These are phyloP conservation scores for Mycena capillaripes DNA, from an alignment of 768 basidiomycete species.

Conservation along the genomic window DNA sequence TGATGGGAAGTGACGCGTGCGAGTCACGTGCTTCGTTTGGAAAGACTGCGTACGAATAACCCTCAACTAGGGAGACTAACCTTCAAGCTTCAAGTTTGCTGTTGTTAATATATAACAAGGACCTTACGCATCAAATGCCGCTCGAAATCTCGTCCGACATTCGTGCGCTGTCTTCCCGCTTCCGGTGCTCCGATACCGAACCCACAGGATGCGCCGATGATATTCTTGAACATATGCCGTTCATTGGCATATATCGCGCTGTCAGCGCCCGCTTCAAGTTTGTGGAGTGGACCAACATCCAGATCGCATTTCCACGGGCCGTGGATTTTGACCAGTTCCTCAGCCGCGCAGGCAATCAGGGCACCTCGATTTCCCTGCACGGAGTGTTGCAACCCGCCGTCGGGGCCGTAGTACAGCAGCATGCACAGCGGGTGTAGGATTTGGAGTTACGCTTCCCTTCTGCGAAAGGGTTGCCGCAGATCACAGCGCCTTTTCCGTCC, in stretches of 20 bases:
- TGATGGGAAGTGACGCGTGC: no score
- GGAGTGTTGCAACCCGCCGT: neutral
- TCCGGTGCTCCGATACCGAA: neutral
- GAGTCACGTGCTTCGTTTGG: no score
- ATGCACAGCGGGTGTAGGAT: neutral
- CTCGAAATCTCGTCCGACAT: constrained; percentile 4
- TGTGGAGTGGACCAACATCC: neutral
- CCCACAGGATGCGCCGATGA: neutral
- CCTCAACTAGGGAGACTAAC: no score
- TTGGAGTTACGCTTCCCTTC: neutral
- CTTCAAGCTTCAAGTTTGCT: no score
- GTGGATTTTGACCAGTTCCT: neutral
- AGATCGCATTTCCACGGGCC: neutral
- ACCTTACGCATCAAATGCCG: no score
- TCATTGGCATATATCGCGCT: neutral
- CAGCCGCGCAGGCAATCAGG: neutral
- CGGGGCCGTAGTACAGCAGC: neutral
- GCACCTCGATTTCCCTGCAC: neutral
- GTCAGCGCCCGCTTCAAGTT: neutral
- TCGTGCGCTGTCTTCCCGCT: constrained; percentile 8
- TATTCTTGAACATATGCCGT: neutral
- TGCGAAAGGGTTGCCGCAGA: neutral
- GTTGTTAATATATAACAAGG: no score
- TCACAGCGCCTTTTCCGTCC: neutral
- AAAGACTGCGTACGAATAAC: no score